A percentile compares a stretch with the other conserved stretches of the same genome.
These are phyloP conservation scores for Aphanomyces astaci DNA, from an alignment of 352 stramenopile species.

Conservation along the genomic window DNA sequence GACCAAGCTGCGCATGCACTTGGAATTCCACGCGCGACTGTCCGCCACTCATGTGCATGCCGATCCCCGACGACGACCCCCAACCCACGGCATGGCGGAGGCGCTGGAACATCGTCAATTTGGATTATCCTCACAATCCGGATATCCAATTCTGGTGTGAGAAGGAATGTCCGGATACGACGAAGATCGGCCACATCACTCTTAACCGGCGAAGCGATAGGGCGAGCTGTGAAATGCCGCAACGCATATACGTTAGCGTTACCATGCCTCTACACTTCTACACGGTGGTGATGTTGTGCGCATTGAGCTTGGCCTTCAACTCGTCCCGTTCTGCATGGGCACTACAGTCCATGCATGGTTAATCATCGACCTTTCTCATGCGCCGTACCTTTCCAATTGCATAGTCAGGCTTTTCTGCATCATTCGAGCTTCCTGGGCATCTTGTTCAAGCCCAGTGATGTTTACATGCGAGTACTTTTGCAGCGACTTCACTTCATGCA, in stretches of 20 bases:
- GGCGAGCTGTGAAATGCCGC: too few relatives aligned
- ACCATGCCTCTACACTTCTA: background rate
- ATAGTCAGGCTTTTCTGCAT: slow-evolving; percentile 33
- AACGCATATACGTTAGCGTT: too few relatives aligned
- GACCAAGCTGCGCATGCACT: slow-evolving; percentile 57
- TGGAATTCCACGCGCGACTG: slow-evolving; percentile 66
- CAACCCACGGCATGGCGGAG: slow-evolving; percentile 72
- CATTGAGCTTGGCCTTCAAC: slow-evolving; percentile 9
- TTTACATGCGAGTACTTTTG: slow-evolving; percentile 64
- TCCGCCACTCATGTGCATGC: slow-evolving; percentile 34
- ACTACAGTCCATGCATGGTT: background rate
- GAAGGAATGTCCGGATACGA: slow-evolving; percentile 4
- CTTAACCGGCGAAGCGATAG: background rate
- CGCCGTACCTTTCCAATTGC: slow-evolving; percentile 5
- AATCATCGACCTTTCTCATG: background rate
- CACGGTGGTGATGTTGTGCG: background rate
- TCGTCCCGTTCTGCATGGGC: slow-evolving; percentile 8
- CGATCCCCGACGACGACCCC: slow-evolving; percentile 44
- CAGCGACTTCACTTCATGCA: slow-evolving; percentile 59
- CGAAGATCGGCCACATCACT: background rate
- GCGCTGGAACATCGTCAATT: slow-evolving; percentile 62
- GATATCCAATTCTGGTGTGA: slow-evolving; percentile 1
- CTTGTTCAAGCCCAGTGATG: slow-evolving; percentile 47
- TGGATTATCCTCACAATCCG: background rate
- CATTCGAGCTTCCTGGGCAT: slow-evolving; percentile 65